Evolutionary conservation across 805 yeast genomes (phyloP).

Genomic region (Starmerella bombicola): DNA sequence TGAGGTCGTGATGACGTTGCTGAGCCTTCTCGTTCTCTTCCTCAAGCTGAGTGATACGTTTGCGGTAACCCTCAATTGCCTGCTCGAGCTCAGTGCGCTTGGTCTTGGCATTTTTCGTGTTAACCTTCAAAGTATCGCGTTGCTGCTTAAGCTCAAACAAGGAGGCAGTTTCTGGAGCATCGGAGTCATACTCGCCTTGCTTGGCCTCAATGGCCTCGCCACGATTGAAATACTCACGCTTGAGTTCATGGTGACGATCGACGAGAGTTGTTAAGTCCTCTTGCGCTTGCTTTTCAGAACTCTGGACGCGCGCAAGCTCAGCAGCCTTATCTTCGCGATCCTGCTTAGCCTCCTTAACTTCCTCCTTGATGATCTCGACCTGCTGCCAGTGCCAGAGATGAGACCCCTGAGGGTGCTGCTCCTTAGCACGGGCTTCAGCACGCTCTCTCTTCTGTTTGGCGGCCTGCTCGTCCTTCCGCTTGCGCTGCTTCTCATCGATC

Average conservation of each 20-base stretch:
- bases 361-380: conserved; percentile 21
- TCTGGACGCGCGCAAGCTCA: conserved; percentile 15
- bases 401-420: conserved; percentile 17
- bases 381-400: conserved; percentile 21
- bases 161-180: conserved; percentile 21
- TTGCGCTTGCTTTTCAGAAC: conserved; percentile 18
- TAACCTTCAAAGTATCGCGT: conserved; percentile 20
- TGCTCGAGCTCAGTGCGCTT: conserved; percentile 16
- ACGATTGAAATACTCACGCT: conserved; percentile 20
- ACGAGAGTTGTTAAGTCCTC: conserved; percentile 21
- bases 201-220: conserved; percentile 21
- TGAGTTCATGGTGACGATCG: conserved; percentile 21
- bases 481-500: conserved; percentile 18
- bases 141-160: conserved; percentile 45
- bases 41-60: conserved; percentile 17
- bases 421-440: conserved; percentile 16
- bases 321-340: conserved; percentile 16
- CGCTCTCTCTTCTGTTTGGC: conserved; percentile 19
- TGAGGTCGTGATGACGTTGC: conserved; percentile 27
- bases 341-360: conserved; percentile 21
- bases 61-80: conserved; percentile 11
- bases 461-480: conserved; percentile 11
- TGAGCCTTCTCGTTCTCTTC: conserved; percentile 23
- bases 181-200: conserved; percentile 23
- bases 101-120: conserved; percentile 16